These are phyloP conservation scores for Plantago major DNA, from an alignment of 257 asterid species.

Conservation along the genomic window DNA sequence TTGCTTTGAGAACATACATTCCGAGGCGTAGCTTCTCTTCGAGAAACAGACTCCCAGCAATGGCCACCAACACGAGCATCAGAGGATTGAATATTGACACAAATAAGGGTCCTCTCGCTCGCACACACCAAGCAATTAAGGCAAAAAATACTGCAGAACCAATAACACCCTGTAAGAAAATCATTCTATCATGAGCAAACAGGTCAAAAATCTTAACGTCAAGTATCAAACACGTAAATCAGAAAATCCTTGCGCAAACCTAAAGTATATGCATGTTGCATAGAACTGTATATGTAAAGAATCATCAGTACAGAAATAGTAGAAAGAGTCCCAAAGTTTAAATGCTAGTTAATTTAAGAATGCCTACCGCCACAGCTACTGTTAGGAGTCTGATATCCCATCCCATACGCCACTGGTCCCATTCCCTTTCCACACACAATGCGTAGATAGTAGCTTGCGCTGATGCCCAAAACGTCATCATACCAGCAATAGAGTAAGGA, in stretches of 20 bases:
- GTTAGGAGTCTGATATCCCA: slow-evolving; percentile 53
- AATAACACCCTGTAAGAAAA: slow-evolving; percentile 21
- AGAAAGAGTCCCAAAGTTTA: too few relatives aligned
- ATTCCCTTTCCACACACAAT: slow-evolving; percentile 39
- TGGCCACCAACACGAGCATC: slow-evolving; percentile 30
- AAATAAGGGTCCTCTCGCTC: slow-evolving; percentile 31
- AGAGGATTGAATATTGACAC: slow-evolving; percentile 34
- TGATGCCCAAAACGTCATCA: slow-evolving; percentile 46
- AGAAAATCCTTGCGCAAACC: too few relatives aligned
- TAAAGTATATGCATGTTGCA: too few relatives aligned
- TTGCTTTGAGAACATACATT: slow-evolving; percentile 25
- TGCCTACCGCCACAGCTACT: slow-evolving; percentile 35
- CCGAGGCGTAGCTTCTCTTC: slow-evolving; percentile 30
- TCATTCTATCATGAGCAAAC: too few relatives aligned
- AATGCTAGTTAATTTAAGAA: too few relatives aligned
- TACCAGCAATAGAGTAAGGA: slow-evolving; percentile 51
- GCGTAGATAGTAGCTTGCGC: slow-evolving; percentile 35
- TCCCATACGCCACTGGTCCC: slow-evolving; percentile 55
- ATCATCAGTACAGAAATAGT: too few relatives aligned
- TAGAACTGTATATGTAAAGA: too few relatives aligned
- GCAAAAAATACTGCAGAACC: slow-evolving; percentile 27
- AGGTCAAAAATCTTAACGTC: too few relatives aligned
- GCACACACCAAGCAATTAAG: slow-evolving; percentile 30
- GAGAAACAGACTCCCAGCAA: slow-evolving; percentile 28
- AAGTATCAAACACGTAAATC: too few relatives aligned